phyloP scores from a whole-genome alignment of 805 yeast species.

The Saturnispora serradocipensis region DNA sequence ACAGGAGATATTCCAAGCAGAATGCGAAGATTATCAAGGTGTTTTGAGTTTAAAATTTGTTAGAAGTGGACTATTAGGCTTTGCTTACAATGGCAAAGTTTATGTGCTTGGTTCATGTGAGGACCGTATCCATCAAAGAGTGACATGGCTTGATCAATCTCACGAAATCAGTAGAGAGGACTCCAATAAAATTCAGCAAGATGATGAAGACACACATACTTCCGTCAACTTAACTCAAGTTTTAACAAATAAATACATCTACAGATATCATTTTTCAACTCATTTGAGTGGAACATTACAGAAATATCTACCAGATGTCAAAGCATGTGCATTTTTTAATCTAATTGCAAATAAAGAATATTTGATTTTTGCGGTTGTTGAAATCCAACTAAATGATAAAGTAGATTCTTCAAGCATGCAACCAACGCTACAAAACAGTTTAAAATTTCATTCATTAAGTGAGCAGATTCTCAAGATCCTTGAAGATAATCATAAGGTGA shows the following conservation, averaged over 20 bases:
- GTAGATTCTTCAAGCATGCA: slow-evolving; percentile 12
- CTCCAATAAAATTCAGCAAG: neutral
- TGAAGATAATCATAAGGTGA: slow-evolving; percentile 55
- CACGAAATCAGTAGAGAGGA: slow-evolving; percentile 14
- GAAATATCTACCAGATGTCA: slow-evolving; percentile 67
- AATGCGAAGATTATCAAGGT: slow-evolving; percentile 66
- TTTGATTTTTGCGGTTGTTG: slow-evolving; percentile 78
- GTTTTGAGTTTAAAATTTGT: slow-evolving; percentile 67
- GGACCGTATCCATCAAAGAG: slow-evolving; percentile 76
- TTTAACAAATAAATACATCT: slow-evolving; percentile 15
- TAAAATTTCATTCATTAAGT: slow-evolving; percentile 39
- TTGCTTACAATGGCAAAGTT: slow-evolving; percentile 76
- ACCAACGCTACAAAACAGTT: slow-evolving; percentile 22
- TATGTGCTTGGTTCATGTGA: slow-evolving; percentile 86
- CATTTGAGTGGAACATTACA: slow-evolving; percentile 82
- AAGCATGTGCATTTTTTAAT: slow-evolving; percentile 90
- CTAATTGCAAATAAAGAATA: slow-evolving; percentile 69
- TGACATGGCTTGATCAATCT: slow-evolving; percentile 54
- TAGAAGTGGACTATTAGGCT: slow-evolving; percentile 87
- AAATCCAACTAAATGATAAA: slow-evolving; percentile 41
- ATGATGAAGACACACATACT: neutral
- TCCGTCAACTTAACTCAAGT: slow-evolving; percentile 5
- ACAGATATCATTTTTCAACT: slow-evolving; percentile 71
- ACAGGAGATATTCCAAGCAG: slow-evolving; percentile 69
- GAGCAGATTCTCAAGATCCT: slow-evolving; percentile 31